Base-by-base conservation (phyloP, 1,284 basidiomycete species). In the Sutorius eximius region DNA sequence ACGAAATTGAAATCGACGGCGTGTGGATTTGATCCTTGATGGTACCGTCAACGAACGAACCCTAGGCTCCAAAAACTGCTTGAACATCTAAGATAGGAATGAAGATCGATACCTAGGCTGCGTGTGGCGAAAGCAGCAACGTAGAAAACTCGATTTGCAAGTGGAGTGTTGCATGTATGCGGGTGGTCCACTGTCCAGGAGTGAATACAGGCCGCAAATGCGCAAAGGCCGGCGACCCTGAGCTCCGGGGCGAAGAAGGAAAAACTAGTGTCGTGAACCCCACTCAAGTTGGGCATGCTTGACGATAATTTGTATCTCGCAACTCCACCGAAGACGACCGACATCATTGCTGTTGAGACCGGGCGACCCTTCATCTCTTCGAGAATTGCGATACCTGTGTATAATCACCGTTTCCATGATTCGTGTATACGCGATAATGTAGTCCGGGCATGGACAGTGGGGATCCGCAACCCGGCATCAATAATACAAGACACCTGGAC, bases 381-480 rank as follows among this genome's bases (percentile, higher is more conserved):
- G 22, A 41, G 18, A 34, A 38, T 44, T n/a, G 15, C 15, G 20
- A 33, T n/a, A 30, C 48, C 33, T 38, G 24, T 40, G n/a, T 22
- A 49, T 10, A 12, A 34, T 24, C 27, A 3, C 8, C 18, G 38
- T n/a, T 36, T 18, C 41, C 41, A 6, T 40, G 16, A n/a, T 7
- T 33, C n/a, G 44, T 16, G 42, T 34, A 46, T 24, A 16, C 37
- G 11, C 27, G 40, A 50, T 33, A 30, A 42, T 30, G 41, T n/a
- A 44, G 45, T 18, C 30, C n/a, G n/a, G 11, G 27, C 18, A 16
- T 29, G 42, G 45, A 33, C 45, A 24, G 47, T 45, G 34, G 45
- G 20, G 12, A 47, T 52, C 52, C 41, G 29, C 20, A 40, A 45
- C 38, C 12, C 51, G 56, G 56, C 38, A 32, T 42, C 60, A 50